Evolutionary conservation across 2,329 filamentous ascomycete genomes (phyloP).

Genomic region (Hypoxylon sp.): DNA sequence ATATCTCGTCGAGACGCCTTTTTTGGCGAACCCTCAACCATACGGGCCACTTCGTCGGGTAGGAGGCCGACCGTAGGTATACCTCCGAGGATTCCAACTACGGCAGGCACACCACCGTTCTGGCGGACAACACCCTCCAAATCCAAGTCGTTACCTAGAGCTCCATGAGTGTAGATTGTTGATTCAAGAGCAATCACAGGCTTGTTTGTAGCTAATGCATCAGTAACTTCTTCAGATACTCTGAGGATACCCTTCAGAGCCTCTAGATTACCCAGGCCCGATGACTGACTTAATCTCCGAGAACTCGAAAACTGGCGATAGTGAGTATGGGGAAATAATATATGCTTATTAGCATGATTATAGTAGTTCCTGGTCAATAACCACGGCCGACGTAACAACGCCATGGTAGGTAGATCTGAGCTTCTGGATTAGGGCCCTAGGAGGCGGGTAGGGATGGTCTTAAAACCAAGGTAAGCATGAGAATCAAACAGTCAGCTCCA

Average conservation of each 20-base stretch:
- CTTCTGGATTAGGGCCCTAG: neutral
- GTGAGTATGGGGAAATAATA: constrained; percentile 2
- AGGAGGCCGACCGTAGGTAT: constrained; percentile 83
- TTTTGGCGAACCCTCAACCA: constrained; percentile 77
- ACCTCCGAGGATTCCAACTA: constrained; percentile 88
- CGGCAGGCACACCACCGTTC: constrained; percentile 88
- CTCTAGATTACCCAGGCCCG: constrained; percentile 41
- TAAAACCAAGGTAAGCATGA: constrained; percentile 10
- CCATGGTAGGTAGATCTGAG: constrained; percentile 32
- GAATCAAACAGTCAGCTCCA: neutral
- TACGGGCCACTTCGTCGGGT: constrained; percentile 77
- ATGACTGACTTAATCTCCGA: constrained; percentile 21
- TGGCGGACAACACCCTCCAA: constrained; percentile 85
- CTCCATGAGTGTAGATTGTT: constrained; percentile 96
- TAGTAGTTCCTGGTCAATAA: constrained; percentile 26
- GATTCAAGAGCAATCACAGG: constrained; percentile 95
- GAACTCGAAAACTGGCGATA: constrained; percentile 36
- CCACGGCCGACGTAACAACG: constrained; percentile 31
- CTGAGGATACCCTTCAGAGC: constrained; percentile 67
- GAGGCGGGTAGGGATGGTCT: constrained; percentile 4
- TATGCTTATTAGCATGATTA: constrained; percentile 10
- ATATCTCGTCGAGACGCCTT: constrained; percentile 93
- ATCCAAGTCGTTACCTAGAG: constrained; percentile 77
- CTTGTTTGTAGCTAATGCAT: constrained; percentile 78
- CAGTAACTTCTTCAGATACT: constrained; percentile 84